Evolutionary conservation across 371 early-diverging fungal genomes (phyloP).

Genomic region (Apophysomyces elegans): DNA sequence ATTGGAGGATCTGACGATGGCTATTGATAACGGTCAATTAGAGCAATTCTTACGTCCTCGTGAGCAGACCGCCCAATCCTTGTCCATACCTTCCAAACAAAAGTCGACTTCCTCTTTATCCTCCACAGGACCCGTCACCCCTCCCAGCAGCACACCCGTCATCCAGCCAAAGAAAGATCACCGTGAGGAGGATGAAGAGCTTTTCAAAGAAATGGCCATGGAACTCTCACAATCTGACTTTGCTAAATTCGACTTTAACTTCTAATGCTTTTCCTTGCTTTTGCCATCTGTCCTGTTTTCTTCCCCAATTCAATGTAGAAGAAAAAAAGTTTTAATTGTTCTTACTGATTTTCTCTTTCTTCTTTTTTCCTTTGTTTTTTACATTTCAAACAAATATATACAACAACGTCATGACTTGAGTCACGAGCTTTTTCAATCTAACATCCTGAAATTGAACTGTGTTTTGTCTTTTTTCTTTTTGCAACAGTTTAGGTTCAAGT

Average conservation of each 20-base stretch:
- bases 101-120: slow-evolving; percentile 17
- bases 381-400: no score
- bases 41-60: slow-evolving; percentile 14
- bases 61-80: neutral
- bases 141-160: slow-evolving; percentile 14
- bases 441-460: no score
- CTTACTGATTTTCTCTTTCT: no score
- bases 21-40: slow-evolving; percentile 17
- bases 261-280: slow-evolving; percentile 16
- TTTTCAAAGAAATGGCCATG: slow-evolving; percentile 24
- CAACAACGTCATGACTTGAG: no score
- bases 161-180: neutral
- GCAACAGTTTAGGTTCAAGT: no score
- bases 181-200: slow-evolving; percentile 23
- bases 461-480: no score
- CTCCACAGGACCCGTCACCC: slow-evolving; percentile 25
- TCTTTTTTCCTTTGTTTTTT: no score
- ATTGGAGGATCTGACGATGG: slow-evolving; percentile 19
- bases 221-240: slow-evolving; percentile 23
- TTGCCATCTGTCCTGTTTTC: neutral
- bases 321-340: no score
- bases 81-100: neutral
- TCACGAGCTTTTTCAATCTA: no score
- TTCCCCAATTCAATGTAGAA: neutral
- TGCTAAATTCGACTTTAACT: slow-evolving; percentile 23